Conservation (phyloP, 1,284 basidiomycete genomes). For the Microbotryum violaceum region DNA sequence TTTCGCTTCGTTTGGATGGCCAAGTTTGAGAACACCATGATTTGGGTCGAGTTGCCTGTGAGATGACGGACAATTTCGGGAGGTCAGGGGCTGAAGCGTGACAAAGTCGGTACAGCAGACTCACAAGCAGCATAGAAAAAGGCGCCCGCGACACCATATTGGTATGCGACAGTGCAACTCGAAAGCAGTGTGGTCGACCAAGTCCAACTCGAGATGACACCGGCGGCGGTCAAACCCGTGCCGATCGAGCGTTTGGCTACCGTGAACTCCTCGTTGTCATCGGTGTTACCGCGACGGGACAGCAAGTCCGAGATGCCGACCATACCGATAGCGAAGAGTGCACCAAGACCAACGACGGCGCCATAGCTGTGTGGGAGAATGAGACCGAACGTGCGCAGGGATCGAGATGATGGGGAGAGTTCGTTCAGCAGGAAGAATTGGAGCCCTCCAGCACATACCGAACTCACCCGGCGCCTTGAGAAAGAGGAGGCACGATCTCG, state of each 20-base stretch:
- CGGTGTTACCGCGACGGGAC: conserved; percentile 5
- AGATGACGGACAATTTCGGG: background rate
- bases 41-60: conserved; percentile 9
- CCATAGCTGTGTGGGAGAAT: conserved; percentile 37
- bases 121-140: conserved; percentile 56
- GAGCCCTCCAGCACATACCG: background rate
- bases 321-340: conserved; percentile 37
- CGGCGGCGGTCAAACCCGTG: conserved; percentile 80
- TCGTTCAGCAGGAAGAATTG: background rate
- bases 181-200: conserved; percentile 50
- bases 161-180: conserved; percentile 64
- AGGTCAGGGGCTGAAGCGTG: background rate
- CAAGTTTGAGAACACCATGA: conserved; percentile 48
- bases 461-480: conserved; percentile 8
- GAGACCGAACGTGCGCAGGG: background rate
- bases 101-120: background rate
- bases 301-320: conserved; percentile 18
- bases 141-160: conserved; percentile 62
- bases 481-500: background rate
- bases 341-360: conserved; percentile 39
- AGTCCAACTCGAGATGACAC: conserved; percentile 63
- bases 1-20: conserved; percentile 51
- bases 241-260: conserved; percentile 46
- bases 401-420: background rate
- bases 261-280: conserved; percentile 25